Percentiles rank a stretch among this genome's conserved stretches.
Conservation (phyloP, 2,329 filamentous ascomycete genomes). For the Sarocladium kiliense region DNA sequence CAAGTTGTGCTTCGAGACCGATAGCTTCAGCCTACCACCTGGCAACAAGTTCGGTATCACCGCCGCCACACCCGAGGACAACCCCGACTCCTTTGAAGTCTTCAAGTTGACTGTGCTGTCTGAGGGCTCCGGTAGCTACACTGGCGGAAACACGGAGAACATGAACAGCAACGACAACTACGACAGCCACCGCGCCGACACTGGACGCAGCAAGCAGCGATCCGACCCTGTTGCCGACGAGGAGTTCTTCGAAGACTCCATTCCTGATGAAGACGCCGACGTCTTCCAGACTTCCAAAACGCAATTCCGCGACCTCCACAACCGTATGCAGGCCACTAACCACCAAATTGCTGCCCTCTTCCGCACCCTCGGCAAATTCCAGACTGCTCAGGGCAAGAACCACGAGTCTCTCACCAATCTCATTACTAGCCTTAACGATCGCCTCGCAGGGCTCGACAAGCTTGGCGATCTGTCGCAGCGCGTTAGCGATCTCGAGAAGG, state of each 20-base stretch:
- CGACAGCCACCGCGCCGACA: conserved; percentile 17
- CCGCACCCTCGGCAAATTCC: conserved; percentile 46
- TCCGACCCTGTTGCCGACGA: conserved; percentile 16
- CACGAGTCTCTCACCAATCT: conserved; percentile 48
- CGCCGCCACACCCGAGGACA: conserved; percentile 75
- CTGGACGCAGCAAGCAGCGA: conserved; percentile 23
- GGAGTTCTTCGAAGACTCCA: conserved; percentile 31
- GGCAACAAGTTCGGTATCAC: conserved; percentile 85
- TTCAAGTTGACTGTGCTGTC: conserved; percentile 78
- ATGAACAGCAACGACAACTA: conserved; percentile 23
- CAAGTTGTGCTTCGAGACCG: conserved; percentile 74
- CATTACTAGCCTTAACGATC: conserved; percentile 40
- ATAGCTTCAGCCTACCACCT: conserved; percentile 70
- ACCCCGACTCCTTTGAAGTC: conserved; percentile 89
- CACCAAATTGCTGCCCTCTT: conserved; percentile 63
- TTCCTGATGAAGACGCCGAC: conserved; percentile 44
- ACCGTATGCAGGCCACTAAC: conserved; percentile 69
- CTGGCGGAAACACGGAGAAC: conserved; percentile 11
- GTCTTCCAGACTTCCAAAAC: conserved; percentile 42
- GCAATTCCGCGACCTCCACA: conserved; percentile 82
- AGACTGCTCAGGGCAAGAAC: conserved; percentile 48
- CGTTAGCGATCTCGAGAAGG: conserved; percentile 49
- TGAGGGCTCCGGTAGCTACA: conserved; percentile 29
- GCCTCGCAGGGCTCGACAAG: conserved; percentile 41
- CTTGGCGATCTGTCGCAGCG: conserved; percentile 38